Evolutionary conservation across 345 rosid genomes (phyloP).

Genomic region (Salix exigua): DNA sequence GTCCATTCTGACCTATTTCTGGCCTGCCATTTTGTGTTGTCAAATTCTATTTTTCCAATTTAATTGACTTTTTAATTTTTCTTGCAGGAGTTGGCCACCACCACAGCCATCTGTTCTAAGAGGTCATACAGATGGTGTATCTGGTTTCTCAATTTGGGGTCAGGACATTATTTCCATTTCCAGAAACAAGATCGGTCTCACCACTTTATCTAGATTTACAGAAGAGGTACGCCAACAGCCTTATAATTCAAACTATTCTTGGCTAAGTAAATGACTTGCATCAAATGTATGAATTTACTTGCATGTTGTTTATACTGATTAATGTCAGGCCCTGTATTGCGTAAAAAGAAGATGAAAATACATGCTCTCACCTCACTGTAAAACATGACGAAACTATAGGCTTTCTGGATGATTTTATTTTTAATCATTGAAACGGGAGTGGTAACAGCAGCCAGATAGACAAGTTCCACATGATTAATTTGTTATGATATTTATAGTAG

Average conservation of each 20-base stretch:
- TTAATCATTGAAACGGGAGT: too few species aligned
- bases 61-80: slow-evolving; percentile 8
- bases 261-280: neutral
- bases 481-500: too few species aligned
- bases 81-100: slow-evolving; percentile 55
- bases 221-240: slow-evolving; percentile 51
- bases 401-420: too few species aligned
- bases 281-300: neutral
- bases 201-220: slow-evolving; percentile 50
- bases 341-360: too few species aligned
- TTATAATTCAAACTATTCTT: neutral
- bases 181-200: slow-evolving; percentile 76
- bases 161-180: slow-evolving; percentile 83
- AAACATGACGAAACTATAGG: too few species aligned
- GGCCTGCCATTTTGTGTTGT: neutral
- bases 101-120: slow-evolving; percentile 47
- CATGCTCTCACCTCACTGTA: too few species aligned
- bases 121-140: slow-evolving; percentile 76
- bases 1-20: too few species aligned
- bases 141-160: slow-evolving; percentile 82
- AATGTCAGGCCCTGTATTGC: neutral
- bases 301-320: neutral
- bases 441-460: too few species aligned
- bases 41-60: neutral
- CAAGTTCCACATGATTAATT: too few species aligned